Percentiles rank a stretch among this genome's conserved stretches.
Evolutionary conservation across 2,329 filamentous ascomycete genomes (phyloP).

Genomic region (Fusarium graminum): DNA sequence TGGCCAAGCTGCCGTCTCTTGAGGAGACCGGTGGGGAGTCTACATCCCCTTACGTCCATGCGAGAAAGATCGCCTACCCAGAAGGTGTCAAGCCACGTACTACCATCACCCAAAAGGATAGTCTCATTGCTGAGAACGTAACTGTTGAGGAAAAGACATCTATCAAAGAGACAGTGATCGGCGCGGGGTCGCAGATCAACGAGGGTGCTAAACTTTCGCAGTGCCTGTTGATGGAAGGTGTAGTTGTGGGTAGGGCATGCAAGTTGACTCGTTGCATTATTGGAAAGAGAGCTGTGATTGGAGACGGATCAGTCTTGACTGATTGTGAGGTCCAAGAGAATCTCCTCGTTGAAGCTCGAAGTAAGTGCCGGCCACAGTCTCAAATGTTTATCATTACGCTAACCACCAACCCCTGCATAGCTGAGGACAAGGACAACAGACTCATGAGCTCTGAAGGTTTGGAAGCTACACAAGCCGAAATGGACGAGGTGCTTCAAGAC

Average conservation of each 20-base stretch:
- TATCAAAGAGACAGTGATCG: constrained; percentile 93
- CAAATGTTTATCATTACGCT: constrained; percentile 14
- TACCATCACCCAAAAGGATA: constrained; percentile 85
- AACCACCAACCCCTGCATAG: constrained; percentile 54
- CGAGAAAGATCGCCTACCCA: constrained; percentile 84
- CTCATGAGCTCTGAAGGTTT: constrained; percentile 76
- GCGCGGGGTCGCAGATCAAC: constrained; percentile 86
- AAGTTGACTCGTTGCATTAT: constrained; percentile 90
- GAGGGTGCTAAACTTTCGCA: constrained; percentile 88
- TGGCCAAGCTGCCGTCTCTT: constrained; percentile 84
- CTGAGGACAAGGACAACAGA: constrained; percentile 75
- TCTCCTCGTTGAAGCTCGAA: constrained; percentile 82
- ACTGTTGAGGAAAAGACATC: constrained; percentile 88
- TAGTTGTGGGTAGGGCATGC: constrained; percentile 84
- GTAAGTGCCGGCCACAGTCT: constrained; percentile 61
- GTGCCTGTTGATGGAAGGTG: constrained; percentile 93
- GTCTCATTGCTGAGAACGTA: constrained; percentile 88
- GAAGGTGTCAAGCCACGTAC: constrained; percentile 83
- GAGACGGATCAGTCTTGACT: constrained; percentile 82
- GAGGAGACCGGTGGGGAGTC: constrained; percentile 71
- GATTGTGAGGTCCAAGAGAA: constrained; percentile 96
- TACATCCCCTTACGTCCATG: constrained; percentile 81
- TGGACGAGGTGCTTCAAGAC: constrained; percentile 65
- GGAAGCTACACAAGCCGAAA: constrained; percentile 73
- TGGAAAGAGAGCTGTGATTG: constrained; percentile 83